phyloP scores from a whole-genome alignment of 2,329 filamentous ascomycete species.

The Cadophora gregata region DNA sequence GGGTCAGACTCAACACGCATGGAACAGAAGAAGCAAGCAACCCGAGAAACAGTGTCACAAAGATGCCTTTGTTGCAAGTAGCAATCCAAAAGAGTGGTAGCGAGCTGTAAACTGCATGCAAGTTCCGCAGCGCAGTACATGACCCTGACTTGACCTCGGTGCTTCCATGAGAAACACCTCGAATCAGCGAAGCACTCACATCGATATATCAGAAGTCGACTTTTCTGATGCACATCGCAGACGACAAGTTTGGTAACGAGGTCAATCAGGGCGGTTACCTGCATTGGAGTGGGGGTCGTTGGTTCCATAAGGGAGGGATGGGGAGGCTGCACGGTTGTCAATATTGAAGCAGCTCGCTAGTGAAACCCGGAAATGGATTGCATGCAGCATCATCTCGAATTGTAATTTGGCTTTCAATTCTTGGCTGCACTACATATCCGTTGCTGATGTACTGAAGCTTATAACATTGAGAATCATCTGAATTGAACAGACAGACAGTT shows the following conservation, averaged over 20 bases:
- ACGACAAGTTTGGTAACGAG: slow-evolving; percentile 12
- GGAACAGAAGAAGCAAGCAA: not conserved
- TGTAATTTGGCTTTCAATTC: not conserved
- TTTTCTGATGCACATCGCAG: slow-evolving; percentile 13
- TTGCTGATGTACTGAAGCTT: not conserved
- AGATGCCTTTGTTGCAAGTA: slow-evolving; percentile 29
- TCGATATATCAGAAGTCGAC: not conserved
- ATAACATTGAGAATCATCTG: not conserved
- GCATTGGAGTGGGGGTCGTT: slow-evolving; percentile 7
- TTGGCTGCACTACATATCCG: not conserved
- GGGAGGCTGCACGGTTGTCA: slow-evolving; percentile 7
- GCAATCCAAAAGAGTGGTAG: slow-evolving; percentile 26
- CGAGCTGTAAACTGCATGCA: slow-evolving; percentile 19
- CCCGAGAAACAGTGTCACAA: not conserved
- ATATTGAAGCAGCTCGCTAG: slow-evolving; percentile 7
- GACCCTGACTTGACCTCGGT: not conserved
- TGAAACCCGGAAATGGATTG: not conserved
- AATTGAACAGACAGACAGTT: not conserved
- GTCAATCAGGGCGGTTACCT: slow-evolving; percentile 1
- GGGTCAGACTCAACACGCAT: not conserved
- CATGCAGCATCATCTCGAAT: not conserved
- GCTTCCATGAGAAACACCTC: slow-evolving; percentile 1
- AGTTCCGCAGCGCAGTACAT: not conserved
- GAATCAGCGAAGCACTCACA: not conserved
- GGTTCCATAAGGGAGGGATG: not conserved